Evolutionary conservation across 179 eudicot species (phyloP), one percentile per base, ranked within the genome.

Genomic region (Actinidia chinensis): DNA sequence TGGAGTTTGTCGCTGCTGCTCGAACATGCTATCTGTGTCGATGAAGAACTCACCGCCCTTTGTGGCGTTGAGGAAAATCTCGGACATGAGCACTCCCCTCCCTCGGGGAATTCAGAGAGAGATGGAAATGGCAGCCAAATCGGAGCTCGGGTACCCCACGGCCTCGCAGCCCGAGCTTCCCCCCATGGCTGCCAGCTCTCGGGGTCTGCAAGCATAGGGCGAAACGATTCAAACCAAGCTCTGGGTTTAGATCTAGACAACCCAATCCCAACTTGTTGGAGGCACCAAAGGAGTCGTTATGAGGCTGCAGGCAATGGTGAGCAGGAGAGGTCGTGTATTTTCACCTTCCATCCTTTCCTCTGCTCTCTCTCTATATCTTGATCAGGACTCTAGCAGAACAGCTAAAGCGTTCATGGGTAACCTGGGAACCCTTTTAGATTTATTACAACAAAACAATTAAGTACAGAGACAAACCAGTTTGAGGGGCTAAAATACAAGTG

Each of bases 161-260:
- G 18, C 90, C 88, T 88, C 90, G 85, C 1, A 86, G 88, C 65
- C 85, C 88, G 5, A 87, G 90, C 44, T 54, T 83, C 83, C 6
- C 90, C 90, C 90, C 90, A 87, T 22, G 90, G 90, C 18, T 85
- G 88, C 90, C 90, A 87, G 85, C 82, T 83, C 44, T 81, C 88
- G n/a, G 9, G 88, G 76, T 68, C 85, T 18, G 80, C 77, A 79
- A 36, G 75, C 56, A 52, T 87, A 86, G 0, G 88, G 88, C 12
- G 85, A 82, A 60, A 85, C 88, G n/a, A 87, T 87, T 68, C n/a
- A n/a, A 87, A 13, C 90, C 90, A 87, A 66, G 86, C 79, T 56
- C 90, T 88, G 2, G 90, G 90, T 82, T 87, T 87, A 80, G 90
- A 87, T 70, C 80, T 73, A 2, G 88, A 44, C 86, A 18, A 87